These are phyloP conservation scores for Neofusicoccum umdonicola DNA, from an alignment of 2,329 filamentous ascomycete species.

Conservation along the genomic window DNA sequence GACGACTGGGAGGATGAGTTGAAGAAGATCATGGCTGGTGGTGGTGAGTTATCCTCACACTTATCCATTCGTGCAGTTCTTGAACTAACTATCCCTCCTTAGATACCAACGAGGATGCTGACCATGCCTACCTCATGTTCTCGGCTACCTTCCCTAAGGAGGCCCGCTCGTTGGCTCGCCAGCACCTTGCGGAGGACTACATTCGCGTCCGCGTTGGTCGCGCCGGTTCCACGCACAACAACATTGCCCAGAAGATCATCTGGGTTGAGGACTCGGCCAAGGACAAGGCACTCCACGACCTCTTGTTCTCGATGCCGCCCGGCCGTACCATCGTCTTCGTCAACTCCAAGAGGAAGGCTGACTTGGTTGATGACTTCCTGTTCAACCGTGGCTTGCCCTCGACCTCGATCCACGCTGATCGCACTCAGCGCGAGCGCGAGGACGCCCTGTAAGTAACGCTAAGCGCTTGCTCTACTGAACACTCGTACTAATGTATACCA, in stretches of 20 bases:
- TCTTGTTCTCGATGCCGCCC: constrained; percentile 68
- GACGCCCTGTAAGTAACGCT: constrained; percentile 66
- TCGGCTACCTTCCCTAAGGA: constrained; percentile 89
- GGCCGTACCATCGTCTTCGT: constrained; percentile 86
- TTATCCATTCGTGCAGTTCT: constrained; percentile 10
- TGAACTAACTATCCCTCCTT: constrained; percentile 17
- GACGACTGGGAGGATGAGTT: constrained; percentile 76
- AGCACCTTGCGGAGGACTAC: constrained; percentile 71
- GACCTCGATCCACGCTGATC: constrained; percentile 83
- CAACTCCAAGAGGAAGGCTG: constrained; percentile 74
- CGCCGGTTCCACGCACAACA: constrained; percentile 75
- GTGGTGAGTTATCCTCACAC: constrained; percentile 52
- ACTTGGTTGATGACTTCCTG: constrained; percentile 82
- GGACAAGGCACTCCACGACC: constrained; percentile 66
- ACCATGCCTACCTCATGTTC: constrained; percentile 76
- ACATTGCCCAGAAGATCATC: constrained; percentile 76
- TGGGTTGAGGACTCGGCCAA: constrained; percentile 66
- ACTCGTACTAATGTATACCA: constrained; percentile 24
- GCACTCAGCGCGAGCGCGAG: constrained; percentile 87
- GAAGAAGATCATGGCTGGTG: constrained; percentile 71
- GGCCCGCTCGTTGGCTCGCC: constrained; percentile 71
- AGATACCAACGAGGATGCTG: constrained; percentile 73
- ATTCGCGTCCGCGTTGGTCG: constrained; percentile 84
- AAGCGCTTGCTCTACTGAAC: too few relatives aligned
- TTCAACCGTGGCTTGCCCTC: constrained; percentile 77